Evolutionary conservation across 805 yeast species (phyloP), one percentile per base, ranked within the genome.

Genomic region (Komagataella pastoris): DNA sequence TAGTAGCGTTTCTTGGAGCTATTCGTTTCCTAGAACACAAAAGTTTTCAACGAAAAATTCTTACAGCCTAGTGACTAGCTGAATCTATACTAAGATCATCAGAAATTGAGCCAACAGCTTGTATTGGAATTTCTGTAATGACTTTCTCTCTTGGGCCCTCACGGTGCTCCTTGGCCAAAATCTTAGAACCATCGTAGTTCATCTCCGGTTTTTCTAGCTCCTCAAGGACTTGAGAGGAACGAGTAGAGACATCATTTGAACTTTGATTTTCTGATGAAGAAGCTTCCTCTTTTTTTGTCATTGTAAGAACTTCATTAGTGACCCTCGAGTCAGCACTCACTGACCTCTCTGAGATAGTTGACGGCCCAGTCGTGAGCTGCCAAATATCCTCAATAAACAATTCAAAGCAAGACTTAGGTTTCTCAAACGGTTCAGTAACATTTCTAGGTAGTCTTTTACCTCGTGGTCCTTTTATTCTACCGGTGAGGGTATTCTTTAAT

Each of bases 371-470:
- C 0, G 4, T 30, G 14, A 30, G 14, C 40, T 30, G 40, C 40
- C 40, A 30, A 30, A 30, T 30, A 30, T 30, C 40, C 14, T 30
- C 40, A 14, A 30, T 10, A 30, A 30, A 30, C 40, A 30, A 30
- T 10, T 10, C 40, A 30, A 30, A 30, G 40, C 40, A 10, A 10
- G 40, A 30, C 2, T 30, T 14, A 8, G 40, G 40, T 30, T 30
- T 30, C 8, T 30, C 61, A 1, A 69, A 64, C 0, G 74, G 67
- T 3, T 72, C 71, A 48, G 72, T 70, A 10, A 81, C 76, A n/a
- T 71, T 64, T 52, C 71, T 74, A 0, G 93, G 93, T 51, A 84
- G 65, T 58, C 78, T 80, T 54, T 87, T 76, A 0, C 90, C 90
- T 55, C 79, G 72, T 47, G 95, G 95, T 0, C 91, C 93, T 57